phyloP scores from a whole-genome alignment of 345 rosid genomes.

The Carallia brachiata region DNA sequence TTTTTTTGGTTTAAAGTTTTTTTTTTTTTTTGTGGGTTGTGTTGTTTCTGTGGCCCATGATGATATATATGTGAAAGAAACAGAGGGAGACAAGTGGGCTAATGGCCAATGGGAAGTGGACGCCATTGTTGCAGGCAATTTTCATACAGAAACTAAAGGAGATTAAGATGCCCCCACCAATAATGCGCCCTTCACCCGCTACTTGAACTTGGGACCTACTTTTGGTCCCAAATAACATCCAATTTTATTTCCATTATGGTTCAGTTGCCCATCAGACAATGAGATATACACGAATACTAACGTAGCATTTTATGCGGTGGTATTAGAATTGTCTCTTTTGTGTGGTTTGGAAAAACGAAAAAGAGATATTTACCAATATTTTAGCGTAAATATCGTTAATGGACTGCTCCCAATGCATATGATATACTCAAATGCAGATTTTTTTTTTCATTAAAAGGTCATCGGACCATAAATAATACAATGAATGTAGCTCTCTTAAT shows the following conservation, averaged over 20 bases:
- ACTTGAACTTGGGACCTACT: neutral
- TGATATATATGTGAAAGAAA: neutral
- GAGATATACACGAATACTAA: neutral
- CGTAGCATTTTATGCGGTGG: neutral
- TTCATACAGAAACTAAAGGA: neutral
- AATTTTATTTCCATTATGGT: neutral
- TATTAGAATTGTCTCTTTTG: neutral
- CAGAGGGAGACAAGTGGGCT: neutral
- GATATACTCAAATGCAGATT: too few species aligned
- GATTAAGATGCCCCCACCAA: neutral
- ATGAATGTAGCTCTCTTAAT: too few species aligned
- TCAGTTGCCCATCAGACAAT: neutral
- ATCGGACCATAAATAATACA: too few species aligned
- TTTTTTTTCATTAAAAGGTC: too few species aligned
- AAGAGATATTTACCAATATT: too few species aligned
- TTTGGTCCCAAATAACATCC: neutral
- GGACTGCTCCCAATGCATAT: too few species aligned
- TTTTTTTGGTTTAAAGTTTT: too few species aligned
- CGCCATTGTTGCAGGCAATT: slow-evolving; percentile 1
- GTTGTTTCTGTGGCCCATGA: slow-evolving; percentile 11
- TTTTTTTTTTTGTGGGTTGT: neutral
- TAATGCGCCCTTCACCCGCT: neutral
- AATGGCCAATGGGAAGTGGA: slow-evolving; percentile 10
- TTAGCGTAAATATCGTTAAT: too few species aligned
- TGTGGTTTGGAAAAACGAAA: too few species aligned